Percentiles rank a stretch among this genome's conserved stretches.
phyloP scores from a whole-genome alignment of 441 rosid species.

The Biscutella laevigata region DNA sequence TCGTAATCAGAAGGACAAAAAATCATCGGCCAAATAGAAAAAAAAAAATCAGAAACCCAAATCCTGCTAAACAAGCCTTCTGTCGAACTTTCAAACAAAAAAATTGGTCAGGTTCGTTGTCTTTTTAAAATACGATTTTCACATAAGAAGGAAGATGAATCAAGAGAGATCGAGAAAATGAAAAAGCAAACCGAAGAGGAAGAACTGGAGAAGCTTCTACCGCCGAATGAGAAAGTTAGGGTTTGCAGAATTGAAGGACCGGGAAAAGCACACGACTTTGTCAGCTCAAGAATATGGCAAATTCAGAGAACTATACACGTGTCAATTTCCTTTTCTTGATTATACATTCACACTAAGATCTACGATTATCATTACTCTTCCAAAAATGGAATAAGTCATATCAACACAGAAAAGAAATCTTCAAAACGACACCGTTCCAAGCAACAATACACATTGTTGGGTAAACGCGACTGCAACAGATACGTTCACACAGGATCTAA shows the following conservation, averaged over 20 bases:
- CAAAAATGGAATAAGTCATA: neutral
- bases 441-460: neutral
- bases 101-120: constrained; percentile 15
- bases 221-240: constrained; percentile 27
- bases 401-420: too few species aligned
- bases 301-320: constrained; percentile 19
- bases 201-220: constrained; percentile 8
- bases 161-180: neutral
- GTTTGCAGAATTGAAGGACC: constrained; percentile 20
- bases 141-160: neutral
- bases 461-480: neutral
- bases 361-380: neutral
- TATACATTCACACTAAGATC: neutral
- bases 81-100: neutral
- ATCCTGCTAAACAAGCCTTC: neutral
- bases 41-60: neutral
- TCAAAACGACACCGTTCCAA: neutral
- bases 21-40: neutral
- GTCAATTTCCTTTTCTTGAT: constrained; percentile 4
- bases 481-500: neutral
- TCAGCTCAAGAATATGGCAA: constrained; percentile 20
- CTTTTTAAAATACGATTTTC: neutral
- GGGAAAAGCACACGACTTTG: constrained; percentile 23
- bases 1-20: neutral
- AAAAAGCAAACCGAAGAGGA: constrained; percentile 15